These are phyloP conservation scores for Passiflora organensis DNA, from an alignment of 345 rosid genomes.

Conservation along the genomic window DNA sequence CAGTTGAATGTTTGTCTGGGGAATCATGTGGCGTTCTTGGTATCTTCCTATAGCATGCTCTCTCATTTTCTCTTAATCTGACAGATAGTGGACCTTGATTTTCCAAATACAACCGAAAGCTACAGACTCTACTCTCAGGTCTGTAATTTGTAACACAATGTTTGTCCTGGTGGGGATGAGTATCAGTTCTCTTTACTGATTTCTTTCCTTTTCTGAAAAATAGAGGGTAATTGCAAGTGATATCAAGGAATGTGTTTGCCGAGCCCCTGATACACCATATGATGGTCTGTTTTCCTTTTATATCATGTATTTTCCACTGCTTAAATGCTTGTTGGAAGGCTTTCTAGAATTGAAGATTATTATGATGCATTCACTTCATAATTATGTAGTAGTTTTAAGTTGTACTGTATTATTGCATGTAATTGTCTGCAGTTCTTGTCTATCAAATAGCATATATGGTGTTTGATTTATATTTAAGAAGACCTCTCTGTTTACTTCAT, in stretches of 20 bases:
- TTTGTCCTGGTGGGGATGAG: constrained; percentile 7
- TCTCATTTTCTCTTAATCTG: constrained; percentile 10
- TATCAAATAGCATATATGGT: too few species aligned
- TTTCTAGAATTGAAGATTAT: too few species aligned
- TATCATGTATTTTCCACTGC: constrained; percentile 5
- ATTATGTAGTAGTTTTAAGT: too few species aligned
- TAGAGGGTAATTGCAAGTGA: constrained; percentile 95
- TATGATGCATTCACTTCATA: too few species aligned
- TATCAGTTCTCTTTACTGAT: constrained; percentile 15
- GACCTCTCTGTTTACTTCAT: too few species aligned
- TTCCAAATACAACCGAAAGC: constrained; percentile 87
- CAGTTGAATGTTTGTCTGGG: neutral
- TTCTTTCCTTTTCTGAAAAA: constrained; percentile 20
- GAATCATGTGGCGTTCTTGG: neutral
- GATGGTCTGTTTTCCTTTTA: constrained; percentile 52
- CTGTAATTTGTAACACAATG: constrained; percentile 17
- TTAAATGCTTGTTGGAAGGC: neutral
- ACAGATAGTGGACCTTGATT: constrained; percentile 71
- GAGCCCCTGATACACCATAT: constrained; percentile 96
- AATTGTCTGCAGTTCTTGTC: too few species aligned
- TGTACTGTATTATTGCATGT: too few species aligned
- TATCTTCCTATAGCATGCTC: constrained; percentile 6
- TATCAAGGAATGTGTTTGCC: constrained; percentile 91
- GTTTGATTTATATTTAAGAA: too few species aligned
- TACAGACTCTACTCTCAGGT: constrained; percentile 92